Conservation (phyloP, 208 protist species). For the Herpetomonas tarakana region DNA sequence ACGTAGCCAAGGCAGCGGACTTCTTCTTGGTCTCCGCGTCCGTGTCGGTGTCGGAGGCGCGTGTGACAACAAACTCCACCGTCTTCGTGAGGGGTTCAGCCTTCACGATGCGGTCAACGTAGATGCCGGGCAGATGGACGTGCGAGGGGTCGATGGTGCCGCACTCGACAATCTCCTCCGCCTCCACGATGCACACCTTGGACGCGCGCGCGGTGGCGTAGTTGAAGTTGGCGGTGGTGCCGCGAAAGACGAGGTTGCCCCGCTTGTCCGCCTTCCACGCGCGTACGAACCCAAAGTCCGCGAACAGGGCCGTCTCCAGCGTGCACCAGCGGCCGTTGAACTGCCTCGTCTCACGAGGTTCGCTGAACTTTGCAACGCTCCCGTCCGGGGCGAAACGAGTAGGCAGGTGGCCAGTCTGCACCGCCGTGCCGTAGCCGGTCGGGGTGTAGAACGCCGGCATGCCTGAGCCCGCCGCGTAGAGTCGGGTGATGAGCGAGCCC, state of each 20-base stretch:
- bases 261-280: constrained; percentile 89
- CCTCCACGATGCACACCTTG: constrained; percentile 91
- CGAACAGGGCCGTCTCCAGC: constrained; percentile 83
- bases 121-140: constrained; percentile 91
- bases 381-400: constrained; percentile 81
- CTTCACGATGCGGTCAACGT: constrained; percentile 82
- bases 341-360: constrained; percentile 57
- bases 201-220: constrained; percentile 66
- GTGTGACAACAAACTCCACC: constrained; percentile 16
- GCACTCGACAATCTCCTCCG: constrained; percentile 91
- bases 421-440: constrained; percentile 86
- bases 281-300: constrained; percentile 90
- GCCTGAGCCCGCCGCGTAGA: constrained; percentile 90
- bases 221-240: constrained; percentile 94
- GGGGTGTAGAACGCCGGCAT: constrained; percentile 95
- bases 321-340: constrained; percentile 87
- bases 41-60: constrained; percentile 5
- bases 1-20: neutral
- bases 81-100: constrained; percentile 6
- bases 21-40: constrained; percentile 6
- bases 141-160: constrained; percentile 83
- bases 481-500: constrained; percentile 91
- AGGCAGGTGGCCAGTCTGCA: constrained; percentile 73
- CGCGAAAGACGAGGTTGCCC: constrained; percentile 66
- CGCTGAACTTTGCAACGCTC: constrained; percentile 26